Conservation (phyloP, 2,329 filamentous ascomycete species). For the Alternaria gansuensis region DNA sequence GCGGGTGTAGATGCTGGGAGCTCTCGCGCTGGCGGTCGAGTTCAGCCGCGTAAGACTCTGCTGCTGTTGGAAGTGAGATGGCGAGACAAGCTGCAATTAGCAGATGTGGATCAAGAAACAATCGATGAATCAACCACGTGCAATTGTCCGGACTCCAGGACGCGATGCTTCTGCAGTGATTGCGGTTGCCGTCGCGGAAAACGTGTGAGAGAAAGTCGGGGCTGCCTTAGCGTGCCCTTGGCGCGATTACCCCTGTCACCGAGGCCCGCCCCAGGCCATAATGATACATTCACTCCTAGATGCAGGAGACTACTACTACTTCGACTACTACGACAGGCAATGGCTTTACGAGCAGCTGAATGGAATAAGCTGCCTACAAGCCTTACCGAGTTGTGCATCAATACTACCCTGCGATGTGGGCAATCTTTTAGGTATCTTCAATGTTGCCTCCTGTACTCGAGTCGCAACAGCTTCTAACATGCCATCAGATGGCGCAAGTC, state of each 20-base stretch:
- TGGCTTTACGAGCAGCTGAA: conserved; percentile 67
- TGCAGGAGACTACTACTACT: background rate
- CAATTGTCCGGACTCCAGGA: conserved; percentile 26
- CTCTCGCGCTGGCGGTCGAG: conserved; percentile 21
- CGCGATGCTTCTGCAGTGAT: conserved; percentile 29
- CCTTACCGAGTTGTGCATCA: conserved; percentile 87
- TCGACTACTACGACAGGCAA: conserved; percentile 24
- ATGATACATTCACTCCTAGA: conserved; percentile 11
- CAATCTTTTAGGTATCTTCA: conserved; percentile 78
- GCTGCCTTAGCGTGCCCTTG: conserved; percentile 30
- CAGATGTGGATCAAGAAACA: conserved; percentile 22
- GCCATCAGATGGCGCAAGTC: conserved; percentile 80
- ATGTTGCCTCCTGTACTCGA: background rate
- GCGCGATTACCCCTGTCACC: conserved; percentile 24
- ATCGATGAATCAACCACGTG: conserved; percentile 18
- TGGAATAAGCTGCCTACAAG: conserved; percentile 89
- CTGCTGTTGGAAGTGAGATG: conserved; percentile 14
- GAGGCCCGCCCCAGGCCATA: conserved; percentile 14
- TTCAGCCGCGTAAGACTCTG: conserved; percentile 25
- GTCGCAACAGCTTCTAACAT: conserved; percentile 18
- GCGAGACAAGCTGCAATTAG: conserved; percentile 31
- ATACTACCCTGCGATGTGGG: conserved; percentile 91
- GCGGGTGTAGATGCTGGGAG: conserved; percentile 26
- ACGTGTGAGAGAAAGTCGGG: conserved; percentile 32
- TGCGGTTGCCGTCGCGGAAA: conserved; percentile 24